phyloP scores from a whole-genome alignment of 2,329 filamentous ascomycete genomes.

The Alternaria conjuncta region DNA sequence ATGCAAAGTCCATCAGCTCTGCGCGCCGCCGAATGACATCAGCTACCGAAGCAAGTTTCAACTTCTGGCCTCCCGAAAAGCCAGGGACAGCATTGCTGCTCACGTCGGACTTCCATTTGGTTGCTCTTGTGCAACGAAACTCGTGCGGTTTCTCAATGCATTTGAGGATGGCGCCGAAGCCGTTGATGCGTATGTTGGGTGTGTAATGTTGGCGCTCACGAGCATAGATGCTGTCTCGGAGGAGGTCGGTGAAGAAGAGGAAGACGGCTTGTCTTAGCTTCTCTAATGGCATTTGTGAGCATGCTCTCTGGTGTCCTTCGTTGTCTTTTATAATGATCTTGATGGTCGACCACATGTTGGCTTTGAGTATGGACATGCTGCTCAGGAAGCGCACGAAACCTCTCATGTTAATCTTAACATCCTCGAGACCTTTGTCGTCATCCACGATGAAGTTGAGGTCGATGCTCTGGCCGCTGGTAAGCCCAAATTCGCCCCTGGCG shows the following conservation, averaged over 20 bases:
- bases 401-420: not conserved
- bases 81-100: not conserved
- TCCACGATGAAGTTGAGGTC: not conserved
- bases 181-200: not conserved
- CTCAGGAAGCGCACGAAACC: not conserved
- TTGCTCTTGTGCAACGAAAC: not conserved
- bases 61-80: not conserved
- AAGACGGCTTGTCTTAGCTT: not conserved
- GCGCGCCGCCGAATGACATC: not conserved
- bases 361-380: not conserved
- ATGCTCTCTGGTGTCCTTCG: not conserved
- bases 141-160: not conserved
- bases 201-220: not conserved
- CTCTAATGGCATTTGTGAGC: rapidly evolving
- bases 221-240: not conserved
- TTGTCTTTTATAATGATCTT: not conserved
- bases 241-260: not conserved
- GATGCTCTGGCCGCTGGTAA: not conserved
- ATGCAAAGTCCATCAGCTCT: not conserved
- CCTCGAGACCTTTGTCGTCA: not conserved
- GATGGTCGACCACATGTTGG: not conserved
- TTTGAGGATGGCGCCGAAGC: not conserved
- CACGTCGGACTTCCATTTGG: not conserved
- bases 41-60: not conserved
- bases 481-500: not conserved